Conservation (phyloP, 2,329 filamentous ascomycete genomes). For the Pestalotiopsis sp. region DNA sequence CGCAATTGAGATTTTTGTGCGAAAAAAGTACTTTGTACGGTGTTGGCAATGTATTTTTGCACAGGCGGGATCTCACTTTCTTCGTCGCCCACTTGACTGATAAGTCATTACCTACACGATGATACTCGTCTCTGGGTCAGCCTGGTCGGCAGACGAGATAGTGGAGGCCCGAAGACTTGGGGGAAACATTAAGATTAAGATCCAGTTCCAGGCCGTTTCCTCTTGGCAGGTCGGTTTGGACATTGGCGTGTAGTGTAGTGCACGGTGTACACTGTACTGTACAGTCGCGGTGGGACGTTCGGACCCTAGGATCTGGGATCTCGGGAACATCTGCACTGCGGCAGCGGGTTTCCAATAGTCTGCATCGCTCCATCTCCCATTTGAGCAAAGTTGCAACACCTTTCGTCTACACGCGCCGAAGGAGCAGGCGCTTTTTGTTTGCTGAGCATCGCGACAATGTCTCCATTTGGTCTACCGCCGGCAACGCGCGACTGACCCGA, state of each 20-base stretch:
- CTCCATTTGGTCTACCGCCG: neutral
- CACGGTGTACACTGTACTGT: neutral
- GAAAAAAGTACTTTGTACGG: no score
- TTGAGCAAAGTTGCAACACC: neutral
- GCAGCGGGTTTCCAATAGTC: constrained; percentile 11
- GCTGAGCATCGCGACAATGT: neutral
- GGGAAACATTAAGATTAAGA: neutral
- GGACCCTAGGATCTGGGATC: constrained; percentile 11
- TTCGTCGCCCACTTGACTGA: no score
- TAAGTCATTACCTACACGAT: no score
- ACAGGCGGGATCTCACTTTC: no score
- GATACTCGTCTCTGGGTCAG: neutral
- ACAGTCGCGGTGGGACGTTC: neutral
- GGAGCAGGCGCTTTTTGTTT: neutral
- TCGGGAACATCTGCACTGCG: constrained; percentile 11
- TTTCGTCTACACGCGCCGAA: neutral
- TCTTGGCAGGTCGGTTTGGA: neutral
- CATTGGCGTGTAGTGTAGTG: neutral
- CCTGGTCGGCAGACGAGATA: neutral
- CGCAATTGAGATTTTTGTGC: no score
- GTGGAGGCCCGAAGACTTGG: neutral
- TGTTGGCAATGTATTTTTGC: no score
- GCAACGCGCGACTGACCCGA: neutral
- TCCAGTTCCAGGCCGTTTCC: neutral
- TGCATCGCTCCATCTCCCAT: constrained; percentile 7